Conservation (phyloP, 306 rosid genomes). For the Fragaria iinumae region DNA sequence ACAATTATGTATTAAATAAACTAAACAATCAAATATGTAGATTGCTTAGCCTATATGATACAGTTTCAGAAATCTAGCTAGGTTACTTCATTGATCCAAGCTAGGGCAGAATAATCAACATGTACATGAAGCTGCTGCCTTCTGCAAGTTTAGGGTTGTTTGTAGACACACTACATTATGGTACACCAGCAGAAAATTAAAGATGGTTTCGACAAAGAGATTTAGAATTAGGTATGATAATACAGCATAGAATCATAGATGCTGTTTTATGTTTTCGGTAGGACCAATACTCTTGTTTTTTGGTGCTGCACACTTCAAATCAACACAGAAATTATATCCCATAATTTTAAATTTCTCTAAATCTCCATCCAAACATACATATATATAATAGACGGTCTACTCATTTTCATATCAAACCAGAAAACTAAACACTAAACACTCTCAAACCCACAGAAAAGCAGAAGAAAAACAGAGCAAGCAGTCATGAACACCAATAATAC, state of each 20-base stretch:
- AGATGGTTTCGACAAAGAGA: not conserved
- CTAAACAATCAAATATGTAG: not conserved
- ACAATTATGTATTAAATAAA: not conserved
- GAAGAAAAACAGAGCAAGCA: conserved; percentile 1
- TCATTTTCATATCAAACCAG: not conserved
- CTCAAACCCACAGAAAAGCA: conserved; percentile 7
- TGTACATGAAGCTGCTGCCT: not conserved
- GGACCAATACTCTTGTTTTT: conserved; percentile 10
- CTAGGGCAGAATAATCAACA: conserved; percentile 1
- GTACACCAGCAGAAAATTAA: not conserved
- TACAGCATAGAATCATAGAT: not conserved
- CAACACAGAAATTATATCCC: not conserved
- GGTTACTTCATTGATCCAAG: not conserved
- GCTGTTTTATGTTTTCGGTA: conserved; percentile 7
- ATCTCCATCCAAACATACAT: not conserved
- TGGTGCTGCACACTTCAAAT: conserved; percentile 9
- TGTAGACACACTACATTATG: not conserved
- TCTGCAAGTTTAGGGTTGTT: not conserved
- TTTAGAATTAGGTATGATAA: conserved; percentile 4
- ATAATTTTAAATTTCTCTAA: not conserved
- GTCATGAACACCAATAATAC: not conserved
- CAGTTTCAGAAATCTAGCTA: conserved; percentile 1
- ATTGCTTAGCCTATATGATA: not conserved
- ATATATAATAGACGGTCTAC: conserved; percentile 8
- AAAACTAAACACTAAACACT: conserved; percentile 4